Evolutionary conservation across 352 stramenopile species (phyloP).

Genomic region (Phytophthora megakarya): DNA sequence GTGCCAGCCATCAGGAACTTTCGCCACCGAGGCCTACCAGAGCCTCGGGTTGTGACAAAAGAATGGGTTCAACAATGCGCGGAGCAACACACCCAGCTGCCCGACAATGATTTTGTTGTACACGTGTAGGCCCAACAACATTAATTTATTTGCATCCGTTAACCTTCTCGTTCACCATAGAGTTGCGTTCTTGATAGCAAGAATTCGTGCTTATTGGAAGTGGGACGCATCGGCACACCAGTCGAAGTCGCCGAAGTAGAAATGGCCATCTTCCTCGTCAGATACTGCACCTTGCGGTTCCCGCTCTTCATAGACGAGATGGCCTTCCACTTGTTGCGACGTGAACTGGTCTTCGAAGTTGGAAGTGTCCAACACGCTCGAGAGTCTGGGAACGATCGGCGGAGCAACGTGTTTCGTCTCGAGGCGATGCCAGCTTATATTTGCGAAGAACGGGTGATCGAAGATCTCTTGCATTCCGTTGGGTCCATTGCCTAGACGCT

Average conservation of each 20-base stretch:
- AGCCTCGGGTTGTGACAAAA: conserved; percentile 61
- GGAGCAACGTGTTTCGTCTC: conserved; percentile 74
- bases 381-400: conserved; percentile 59
- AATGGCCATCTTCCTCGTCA: conserved; percentile 39
- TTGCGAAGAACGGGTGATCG: conserved; percentile 72
- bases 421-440: conserved; percentile 80
- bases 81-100: conserved; percentile 49
- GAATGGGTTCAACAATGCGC: conserved; percentile 69
- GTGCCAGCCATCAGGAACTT: conserved; percentile 52
- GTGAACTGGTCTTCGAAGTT: conserved; percentile 84
- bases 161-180: background rate
- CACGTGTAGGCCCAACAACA: conserved; percentile 45
- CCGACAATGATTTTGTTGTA: conserved; percentile 60
- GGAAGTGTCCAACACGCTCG: conserved; percentile 57
- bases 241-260: conserved; percentile 78
- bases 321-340: conserved; percentile 62
- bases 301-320: conserved; percentile 63
- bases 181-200: conserved; percentile 1
- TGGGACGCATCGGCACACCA: conserved; percentile 66
- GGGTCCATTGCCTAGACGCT: conserved; percentile 61
- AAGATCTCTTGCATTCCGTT: conserved; percentile 78
- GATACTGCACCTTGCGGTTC: conserved; percentile 29
- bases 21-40: conserved; percentile 45
- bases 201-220: conserved; percentile 32
- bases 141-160: conserved; percentile 46